A percentile compares a stretch with the other conserved stretches of the same genome.
Conservation (phyloP, 208 protist species). For the Cochliopodium minus region DNA sequence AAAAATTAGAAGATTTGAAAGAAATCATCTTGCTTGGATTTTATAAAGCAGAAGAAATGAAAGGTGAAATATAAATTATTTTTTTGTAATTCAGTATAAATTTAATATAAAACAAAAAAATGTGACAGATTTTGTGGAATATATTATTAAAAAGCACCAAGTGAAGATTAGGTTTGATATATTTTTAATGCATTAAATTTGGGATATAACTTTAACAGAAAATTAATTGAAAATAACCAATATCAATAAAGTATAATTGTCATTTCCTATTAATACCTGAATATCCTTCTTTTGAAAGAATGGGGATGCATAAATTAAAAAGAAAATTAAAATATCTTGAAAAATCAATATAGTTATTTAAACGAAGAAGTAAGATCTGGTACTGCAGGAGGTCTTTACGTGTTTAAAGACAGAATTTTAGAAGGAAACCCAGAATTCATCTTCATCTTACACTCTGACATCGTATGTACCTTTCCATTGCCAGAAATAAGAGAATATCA, state of each 20-base stretch:
- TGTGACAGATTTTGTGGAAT: too few species aligned
- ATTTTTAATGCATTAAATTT: too few species aligned
- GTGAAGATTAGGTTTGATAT: too few species aligned
- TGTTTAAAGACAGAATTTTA: conserved; percentile 60
- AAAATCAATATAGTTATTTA: conserved; percentile 74
- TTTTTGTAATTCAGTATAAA: conserved; percentile 60
- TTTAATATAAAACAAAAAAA: too few species aligned
- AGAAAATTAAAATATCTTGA: too few species aligned
- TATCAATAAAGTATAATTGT: too few species aligned
- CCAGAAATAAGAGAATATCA: conserved; percentile 75
- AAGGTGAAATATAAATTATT: conserved; percentile 57
- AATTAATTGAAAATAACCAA: too few species aligned
- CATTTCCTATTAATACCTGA: too few species aligned
- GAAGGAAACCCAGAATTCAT: conserved; percentile 66
- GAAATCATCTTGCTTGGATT: conserved; percentile 84
- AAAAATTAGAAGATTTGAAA: conserved; percentile 54
- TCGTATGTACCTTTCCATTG: conserved; percentile 84
- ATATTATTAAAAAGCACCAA: too few species aligned
- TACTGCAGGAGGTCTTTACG: conserved; percentile 77
- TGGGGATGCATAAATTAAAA: too few species aligned
- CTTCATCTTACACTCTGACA: conserved; percentile 90
- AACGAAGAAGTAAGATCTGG: conserved; percentile 77
- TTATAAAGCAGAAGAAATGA: conserved; percentile 81
- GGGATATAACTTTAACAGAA: too few species aligned
- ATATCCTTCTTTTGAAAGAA: too few species aligned